A percentile compares a stretch with the other conserved stretches of the same genome.
Conservation (phyloP, 352 stramenopile species). For the Halophytophthora polymorphica region DNA sequence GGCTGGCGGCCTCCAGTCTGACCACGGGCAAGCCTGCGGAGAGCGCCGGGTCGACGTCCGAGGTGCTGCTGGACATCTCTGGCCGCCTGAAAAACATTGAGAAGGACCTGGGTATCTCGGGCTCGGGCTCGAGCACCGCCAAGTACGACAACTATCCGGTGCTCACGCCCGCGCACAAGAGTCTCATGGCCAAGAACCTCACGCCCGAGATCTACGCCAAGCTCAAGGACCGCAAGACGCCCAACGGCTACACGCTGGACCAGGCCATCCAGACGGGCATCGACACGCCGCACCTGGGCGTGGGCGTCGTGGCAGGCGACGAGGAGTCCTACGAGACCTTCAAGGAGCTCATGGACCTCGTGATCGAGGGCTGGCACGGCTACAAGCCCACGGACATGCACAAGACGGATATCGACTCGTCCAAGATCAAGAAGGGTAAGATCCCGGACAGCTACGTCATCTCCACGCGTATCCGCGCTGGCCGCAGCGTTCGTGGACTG, state of each 20-base stretch:
- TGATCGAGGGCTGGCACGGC: slow-evolving; percentile 84
- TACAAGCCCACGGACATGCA: slow-evolving; percentile 56
- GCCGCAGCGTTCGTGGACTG: slow-evolving; percentile 79
- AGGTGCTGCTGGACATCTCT: slow-evolving; percentile 65
- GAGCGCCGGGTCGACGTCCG: slow-evolving; percentile 43
- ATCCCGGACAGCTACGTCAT: slow-evolving; percentile 82
- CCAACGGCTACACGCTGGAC: slow-evolving; percentile 75
- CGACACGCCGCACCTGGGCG: slow-evolving; percentile 60
- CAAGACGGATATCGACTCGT: slow-evolving; percentile 78
- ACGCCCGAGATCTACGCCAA: slow-evolving; percentile 68
- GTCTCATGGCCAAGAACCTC: slow-evolving; percentile 78
- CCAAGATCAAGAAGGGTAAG: slow-evolving; percentile 44
- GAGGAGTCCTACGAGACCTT: slow-evolving; percentile 84
- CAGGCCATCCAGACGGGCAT: slow-evolving; percentile 79
- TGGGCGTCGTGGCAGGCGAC: slow-evolving; percentile 79
- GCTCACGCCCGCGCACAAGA: slow-evolving; percentile 70
- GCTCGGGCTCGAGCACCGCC: slow-evolving; percentile 7
- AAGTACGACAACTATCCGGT: slow-evolving; percentile 77
- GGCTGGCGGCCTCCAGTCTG: slow-evolving; percentile 46
- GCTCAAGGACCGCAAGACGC: slow-evolving; percentile 61
- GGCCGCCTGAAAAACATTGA: slow-evolving; percentile 61
- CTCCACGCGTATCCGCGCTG: slow-evolving; percentile 86
- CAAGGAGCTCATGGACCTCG: slow-evolving; percentile 69
- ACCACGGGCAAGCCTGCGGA: slow-evolving; percentile 36
- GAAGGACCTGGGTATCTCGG: slow-evolving; percentile 53